Conservation (phyloP, 192 early-diverging fungal species). For the Backusella tuberculispora region DNA sequence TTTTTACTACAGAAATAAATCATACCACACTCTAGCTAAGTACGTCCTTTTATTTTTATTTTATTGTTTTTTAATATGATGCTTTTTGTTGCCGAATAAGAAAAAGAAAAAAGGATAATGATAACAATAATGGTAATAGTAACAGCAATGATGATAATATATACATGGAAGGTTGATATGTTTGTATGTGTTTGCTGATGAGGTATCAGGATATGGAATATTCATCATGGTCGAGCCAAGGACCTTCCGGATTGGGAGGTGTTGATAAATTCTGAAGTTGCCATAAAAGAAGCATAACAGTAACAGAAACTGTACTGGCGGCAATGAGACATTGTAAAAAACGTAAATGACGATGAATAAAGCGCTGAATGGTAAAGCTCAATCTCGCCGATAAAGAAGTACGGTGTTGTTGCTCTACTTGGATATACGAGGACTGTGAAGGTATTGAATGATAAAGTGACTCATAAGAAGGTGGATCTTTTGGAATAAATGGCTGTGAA, state of each 20-base stretch:
- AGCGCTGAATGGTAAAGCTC: slow-evolving; percentile 4
- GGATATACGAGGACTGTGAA: neutral
- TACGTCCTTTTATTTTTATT: no score
- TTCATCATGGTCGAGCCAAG: slow-evolving; percentile 26
- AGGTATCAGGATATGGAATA: slow-evolving; percentile 8
- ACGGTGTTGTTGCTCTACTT: neutral
- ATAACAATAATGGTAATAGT: no score
- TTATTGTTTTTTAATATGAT: no score
- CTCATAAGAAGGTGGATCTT: slow-evolving; percentile 40
- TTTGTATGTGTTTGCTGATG: neutral
- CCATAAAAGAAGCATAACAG: slow-evolving; percentile 36
- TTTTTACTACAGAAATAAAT: no score
- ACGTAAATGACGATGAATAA: slow-evolving; percentile 22
- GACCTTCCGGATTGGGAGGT: slow-evolving; percentile 20
- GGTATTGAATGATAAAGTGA: slow-evolving; percentile 26
- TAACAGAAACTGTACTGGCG: slow-evolving; percentile 33
- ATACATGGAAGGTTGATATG: neutral
- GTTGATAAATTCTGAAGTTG: slow-evolving; percentile 35
- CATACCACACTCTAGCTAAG: no score
- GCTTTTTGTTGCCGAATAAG: no score
- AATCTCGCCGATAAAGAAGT: slow-evolving; percentile 8
- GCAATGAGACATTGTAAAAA: slow-evolving; percentile 30
- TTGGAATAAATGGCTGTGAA: slow-evolving; percentile 15
- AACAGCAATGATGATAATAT: no score
- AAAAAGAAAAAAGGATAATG: no score